Conservation (phyloP, 2,329 filamentous ascomycete genomes). For the Monosporascus sp. region DNA sequence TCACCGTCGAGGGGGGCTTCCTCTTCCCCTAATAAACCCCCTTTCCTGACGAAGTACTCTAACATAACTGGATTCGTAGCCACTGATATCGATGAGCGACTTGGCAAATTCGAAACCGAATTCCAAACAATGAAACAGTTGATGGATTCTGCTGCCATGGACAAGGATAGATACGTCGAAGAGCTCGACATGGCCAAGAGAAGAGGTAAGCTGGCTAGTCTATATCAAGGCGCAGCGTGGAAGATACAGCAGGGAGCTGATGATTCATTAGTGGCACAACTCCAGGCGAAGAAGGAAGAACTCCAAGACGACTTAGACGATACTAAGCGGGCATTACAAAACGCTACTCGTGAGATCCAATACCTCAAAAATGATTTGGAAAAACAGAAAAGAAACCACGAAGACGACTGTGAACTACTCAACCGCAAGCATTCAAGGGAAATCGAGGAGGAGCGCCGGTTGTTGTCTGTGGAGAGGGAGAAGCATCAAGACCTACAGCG, state of each 20-base stretch:
- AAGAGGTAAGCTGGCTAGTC: conserved; percentile 52
- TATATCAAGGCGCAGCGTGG: neutral
- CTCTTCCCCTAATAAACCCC: conserved; percentile 39
- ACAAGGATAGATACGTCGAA: conserved; percentile 67
- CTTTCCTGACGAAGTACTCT: conserved; percentile 69
- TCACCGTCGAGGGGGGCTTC: conserved; percentile 30
- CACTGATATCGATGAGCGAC: conserved; percentile 73
- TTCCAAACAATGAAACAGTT: conserved; percentile 68
- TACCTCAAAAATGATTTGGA: conserved; percentile 35
- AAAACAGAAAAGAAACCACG: conserved; percentile 35
- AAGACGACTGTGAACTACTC: conserved; percentile 20
- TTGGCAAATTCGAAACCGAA: conserved; percentile 71
- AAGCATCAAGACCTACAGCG: conserved; percentile 51
- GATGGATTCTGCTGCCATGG: conserved; percentile 62
- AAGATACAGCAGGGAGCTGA: conserved; percentile 5
- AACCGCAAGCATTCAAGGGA: conserved; percentile 39
- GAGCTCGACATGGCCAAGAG: conserved; percentile 68
- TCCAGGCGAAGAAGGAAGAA: conserved; percentile 33
- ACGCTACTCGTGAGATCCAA: conserved; percentile 51
- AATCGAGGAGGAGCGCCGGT: conserved; percentile 36
- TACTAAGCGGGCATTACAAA: conserved; percentile 56
- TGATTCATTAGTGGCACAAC: neutral
- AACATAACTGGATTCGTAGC: conserved; percentile 60
- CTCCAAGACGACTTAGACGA: conserved; percentile 65
- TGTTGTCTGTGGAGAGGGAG: conserved; percentile 35